phyloP scores from a whole-genome alignment of 257 asterid genomes.

The Solanum pinnatisectum region DNA sequence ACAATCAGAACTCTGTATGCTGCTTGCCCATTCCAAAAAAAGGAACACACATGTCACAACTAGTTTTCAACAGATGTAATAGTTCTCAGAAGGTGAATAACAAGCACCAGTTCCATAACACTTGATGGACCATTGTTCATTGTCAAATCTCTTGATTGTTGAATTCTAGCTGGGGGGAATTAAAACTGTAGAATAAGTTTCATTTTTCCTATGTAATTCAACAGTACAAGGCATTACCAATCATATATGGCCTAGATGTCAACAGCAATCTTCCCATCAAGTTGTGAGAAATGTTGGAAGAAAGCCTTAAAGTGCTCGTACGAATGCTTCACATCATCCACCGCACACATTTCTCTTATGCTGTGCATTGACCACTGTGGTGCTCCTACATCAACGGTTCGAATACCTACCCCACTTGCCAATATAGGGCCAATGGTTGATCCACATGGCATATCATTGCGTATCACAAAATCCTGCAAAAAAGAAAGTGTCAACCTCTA shows the following conservation, averaged over 20 bases:
- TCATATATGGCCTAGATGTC: conserved; percentile 28
- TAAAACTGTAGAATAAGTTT: not conserved
- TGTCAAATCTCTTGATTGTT: not conserved
- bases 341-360: conserved; percentile 92
- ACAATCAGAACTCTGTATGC: not conserved
- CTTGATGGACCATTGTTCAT: not conserved
- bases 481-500: not conserved
- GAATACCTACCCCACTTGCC: conserved; percentile 89
- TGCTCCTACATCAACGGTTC: conserved; percentile 84
- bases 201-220: not conserved
- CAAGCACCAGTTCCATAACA: not conserved
- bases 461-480: conserved; percentile 79
- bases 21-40: not conserved
- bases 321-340: conserved; percentile 77
- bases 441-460: conserved; percentile 85
- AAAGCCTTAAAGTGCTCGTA: conserved; percentile 79
- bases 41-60: not conserved
- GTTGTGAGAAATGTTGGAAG: conserved; percentile 58
- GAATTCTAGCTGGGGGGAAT: not conserved
- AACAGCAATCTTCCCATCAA: conserved; percentile 61
- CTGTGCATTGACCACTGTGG: conserved; percentile 97
- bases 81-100: not conserved
- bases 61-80: not conserved
- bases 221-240: not conserved
- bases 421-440: conserved; percentile 93